Conservation (phyloP, 2,329 filamentous ascomycete species). For the Diaporthe ampelina region DNA sequence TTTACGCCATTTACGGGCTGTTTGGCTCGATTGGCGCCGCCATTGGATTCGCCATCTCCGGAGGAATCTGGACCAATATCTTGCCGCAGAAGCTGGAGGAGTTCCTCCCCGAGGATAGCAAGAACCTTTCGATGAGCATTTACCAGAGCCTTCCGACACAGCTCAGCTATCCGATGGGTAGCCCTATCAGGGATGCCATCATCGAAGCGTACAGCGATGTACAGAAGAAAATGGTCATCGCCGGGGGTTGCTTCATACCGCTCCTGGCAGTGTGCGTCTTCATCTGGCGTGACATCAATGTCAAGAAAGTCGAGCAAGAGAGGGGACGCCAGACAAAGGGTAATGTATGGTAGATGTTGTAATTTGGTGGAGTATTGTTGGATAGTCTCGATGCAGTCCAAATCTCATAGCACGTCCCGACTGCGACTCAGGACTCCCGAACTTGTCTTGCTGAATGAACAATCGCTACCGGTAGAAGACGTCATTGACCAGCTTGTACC, state of each 20-base stretch:
- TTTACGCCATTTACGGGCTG: constrained; percentile 70
- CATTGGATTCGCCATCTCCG: constrained; percentile 70
- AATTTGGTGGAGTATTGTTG: too few relatives aligned
- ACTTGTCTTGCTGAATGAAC: too few relatives aligned
- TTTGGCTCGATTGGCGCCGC: constrained; percentile 71
- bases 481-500: too few relatives aligned
- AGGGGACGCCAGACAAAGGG: constrained; percentile 18
- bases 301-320: constrained; percentile 19
- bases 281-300: constrained; percentile 24
- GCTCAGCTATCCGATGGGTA: constrained; percentile 16
- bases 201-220: constrained; percentile 28
- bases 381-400: too few relatives aligned
- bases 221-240: constrained; percentile 18
- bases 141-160: neutral
- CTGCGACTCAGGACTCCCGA: too few relatives aligned
- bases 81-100: constrained; percentile 10
- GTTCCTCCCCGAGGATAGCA: constrained; percentile 4
- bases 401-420: too few relatives aligned
- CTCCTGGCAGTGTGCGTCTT: constrained; percentile 5
- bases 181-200: neutral
- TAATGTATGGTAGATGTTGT: neutral
- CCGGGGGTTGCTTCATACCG: constrained; percentile 13
- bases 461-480: too few relatives aligned
- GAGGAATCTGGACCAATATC: constrained; percentile 66
- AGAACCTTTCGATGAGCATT: neutral